Conservation (phyloP, 495 filamentous ascomycete genomes). For the Rhypophila decipiens region DNA sequence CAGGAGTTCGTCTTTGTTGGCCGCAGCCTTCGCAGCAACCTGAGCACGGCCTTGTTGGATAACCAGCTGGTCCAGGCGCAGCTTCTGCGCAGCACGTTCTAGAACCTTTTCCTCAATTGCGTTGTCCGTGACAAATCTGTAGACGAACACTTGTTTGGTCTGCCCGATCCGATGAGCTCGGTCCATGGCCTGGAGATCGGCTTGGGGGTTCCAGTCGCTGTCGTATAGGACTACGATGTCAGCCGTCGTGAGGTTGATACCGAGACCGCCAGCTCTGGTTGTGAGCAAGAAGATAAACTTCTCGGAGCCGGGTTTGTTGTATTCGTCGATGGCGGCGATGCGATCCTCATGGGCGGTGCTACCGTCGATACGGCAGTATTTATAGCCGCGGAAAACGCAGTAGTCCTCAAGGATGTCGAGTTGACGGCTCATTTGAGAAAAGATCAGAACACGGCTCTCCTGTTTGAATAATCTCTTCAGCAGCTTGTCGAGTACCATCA, state of each 20-base stretch:
- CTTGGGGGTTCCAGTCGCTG: slow-evolving; percentile 99
- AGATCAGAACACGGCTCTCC: slow-evolving; percentile 91
- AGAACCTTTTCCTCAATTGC: slow-evolving; percentile 98
- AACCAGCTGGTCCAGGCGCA: slow-evolving; percentile 96
- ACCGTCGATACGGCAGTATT: slow-evolving; percentile 97
- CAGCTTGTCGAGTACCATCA: slow-evolving; percentile 94
- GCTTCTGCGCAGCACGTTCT: slow-evolving; percentile 93
- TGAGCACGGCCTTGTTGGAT: slow-evolving; percentile 98
- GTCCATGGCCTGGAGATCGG: slow-evolving; percentile 98
- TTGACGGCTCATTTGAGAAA: slow-evolving; percentile 98
- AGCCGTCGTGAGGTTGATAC: slow-evolving; percentile 93
- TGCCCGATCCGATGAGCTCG: slow-evolving; percentile 97
- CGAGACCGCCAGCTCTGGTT: slow-evolving; percentile 92
- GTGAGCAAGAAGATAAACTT: slow-evolving; percentile 99
- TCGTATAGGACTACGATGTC: slow-evolving; percentile 99
- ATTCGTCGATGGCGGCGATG: slow-evolving; percentile 95
- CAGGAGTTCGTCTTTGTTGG: slow-evolving; percentile 92
- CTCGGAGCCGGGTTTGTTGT: slow-evolving; percentile 91
- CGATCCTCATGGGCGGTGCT: slow-evolving; percentile 96
- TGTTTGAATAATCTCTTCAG: slow-evolving; percentile 74
- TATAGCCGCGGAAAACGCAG: slow-evolving; percentile 87
- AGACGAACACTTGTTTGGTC: slow-evolving; percentile 95
- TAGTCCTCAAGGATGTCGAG: slow-evolving; percentile 98
- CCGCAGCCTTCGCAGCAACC: slow-evolving; percentile 74
- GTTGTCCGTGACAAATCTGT: slow-evolving; percentile 93